A percentile compares a stretch with the other conserved stretches of the same genome.
phyloP scores from a whole-genome alignment of 495 filamentous ascomycete genomes.

The Aspergillus taichungensis region DNA sequence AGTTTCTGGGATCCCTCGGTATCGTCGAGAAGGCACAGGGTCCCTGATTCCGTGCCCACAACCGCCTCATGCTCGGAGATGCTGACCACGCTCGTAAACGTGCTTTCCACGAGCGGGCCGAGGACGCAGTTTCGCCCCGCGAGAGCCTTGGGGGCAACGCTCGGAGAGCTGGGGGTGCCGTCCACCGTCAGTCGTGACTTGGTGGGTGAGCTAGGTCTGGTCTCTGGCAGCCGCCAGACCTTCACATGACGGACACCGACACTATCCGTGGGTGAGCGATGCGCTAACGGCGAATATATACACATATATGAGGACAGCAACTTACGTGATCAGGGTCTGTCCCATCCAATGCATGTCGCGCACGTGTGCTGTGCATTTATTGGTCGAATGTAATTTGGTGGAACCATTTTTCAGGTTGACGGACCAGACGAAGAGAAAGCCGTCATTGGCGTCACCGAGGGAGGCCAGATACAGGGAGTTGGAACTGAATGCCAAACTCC shows the following conservation, averaged over 20 bases:
- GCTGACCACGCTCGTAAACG: conserved; percentile 68
- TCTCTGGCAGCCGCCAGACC: conserved; percentile 76
- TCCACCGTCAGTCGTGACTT: conserved; percentile 41
- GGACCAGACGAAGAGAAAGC: conserved; percentile 87
- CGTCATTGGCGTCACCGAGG: conserved; percentile 81
- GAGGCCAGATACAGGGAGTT: conserved; percentile 84
- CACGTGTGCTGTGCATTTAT: conserved; percentile 82
- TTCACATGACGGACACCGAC: conserved; percentile 88
- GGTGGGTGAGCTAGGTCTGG: conserved; percentile 33
- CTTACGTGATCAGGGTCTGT: conserved; percentile 54
- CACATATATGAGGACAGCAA: conserved; percentile 1
- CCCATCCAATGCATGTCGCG: conserved; percentile 87
- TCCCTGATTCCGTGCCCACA: conserved; percentile 39
- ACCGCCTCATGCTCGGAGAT: conserved; percentile 54
- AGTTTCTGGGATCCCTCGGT: conserved; percentile 61
- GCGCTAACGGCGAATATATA: no score
- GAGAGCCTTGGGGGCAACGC: conserved; percentile 45
- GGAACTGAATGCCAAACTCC: conserved; percentile 78
- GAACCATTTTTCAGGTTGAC: conserved; percentile 75
- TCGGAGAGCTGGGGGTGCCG: conserved; percentile 26
- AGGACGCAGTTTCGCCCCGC: conserved; percentile 52
- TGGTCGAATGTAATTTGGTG: conserved; percentile 82
- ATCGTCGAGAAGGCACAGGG: conserved; percentile 60
- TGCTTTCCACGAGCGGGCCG: conserved; percentile 60
- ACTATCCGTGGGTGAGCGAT: conserved; percentile 25